phyloP scores from a whole-genome alignment of 2,329 filamentous ascomycete genomes.

The Sporothrix globosa region DNA sequence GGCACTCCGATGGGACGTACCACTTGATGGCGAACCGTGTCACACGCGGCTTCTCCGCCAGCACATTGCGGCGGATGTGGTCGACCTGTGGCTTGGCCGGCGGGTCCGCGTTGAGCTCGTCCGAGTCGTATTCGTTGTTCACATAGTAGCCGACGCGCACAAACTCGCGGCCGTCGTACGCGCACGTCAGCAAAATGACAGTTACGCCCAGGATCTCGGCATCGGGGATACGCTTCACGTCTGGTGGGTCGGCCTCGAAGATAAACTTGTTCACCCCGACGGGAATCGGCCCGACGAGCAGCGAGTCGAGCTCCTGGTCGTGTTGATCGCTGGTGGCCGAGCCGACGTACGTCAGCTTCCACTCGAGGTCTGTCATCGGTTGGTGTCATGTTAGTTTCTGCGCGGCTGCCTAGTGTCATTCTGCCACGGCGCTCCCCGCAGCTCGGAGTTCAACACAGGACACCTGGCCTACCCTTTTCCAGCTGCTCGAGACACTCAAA shows the following conservation, averaged over 20 bases:
- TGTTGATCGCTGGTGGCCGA: slow-evolving; percentile 97
- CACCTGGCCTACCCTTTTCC: slow-evolving; percentile 72
- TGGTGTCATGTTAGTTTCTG: background rate
- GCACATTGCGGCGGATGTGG: slow-evolving; percentile 85
- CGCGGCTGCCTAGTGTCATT: background rate
- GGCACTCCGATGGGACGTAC: slow-evolving; percentile 55
- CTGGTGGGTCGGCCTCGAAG: slow-evolving; percentile 92
- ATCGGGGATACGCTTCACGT: slow-evolving; percentile 86
- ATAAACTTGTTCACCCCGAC: slow-evolving; percentile 98
- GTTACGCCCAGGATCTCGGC: slow-evolving; percentile 97
- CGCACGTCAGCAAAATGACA: slow-evolving; percentile 92
- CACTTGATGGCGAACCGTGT: slow-evolving; percentile 99
- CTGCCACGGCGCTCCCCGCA: background rate
- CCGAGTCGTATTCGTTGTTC: slow-evolving; percentile 97
- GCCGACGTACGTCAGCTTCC: slow-evolving; percentile 98
- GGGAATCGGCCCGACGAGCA: slow-evolving; percentile 95
- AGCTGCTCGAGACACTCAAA: slow-evolving; percentile 96
- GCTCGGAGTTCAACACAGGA: background rate
- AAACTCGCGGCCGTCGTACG: slow-evolving; percentile 95
- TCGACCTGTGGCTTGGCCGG: slow-evolving; percentile 92
- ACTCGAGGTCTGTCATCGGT: slow-evolving; percentile 78
- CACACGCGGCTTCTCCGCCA: slow-evolving; percentile 95
- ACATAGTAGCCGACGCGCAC: slow-evolving; percentile 99
- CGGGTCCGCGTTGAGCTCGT: slow-evolving; percentile 85
- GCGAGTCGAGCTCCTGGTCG: slow-evolving; percentile 95